Conservation (phyloP, 1,139 yeast species). For the Suhomyces terraborum region DNA sequence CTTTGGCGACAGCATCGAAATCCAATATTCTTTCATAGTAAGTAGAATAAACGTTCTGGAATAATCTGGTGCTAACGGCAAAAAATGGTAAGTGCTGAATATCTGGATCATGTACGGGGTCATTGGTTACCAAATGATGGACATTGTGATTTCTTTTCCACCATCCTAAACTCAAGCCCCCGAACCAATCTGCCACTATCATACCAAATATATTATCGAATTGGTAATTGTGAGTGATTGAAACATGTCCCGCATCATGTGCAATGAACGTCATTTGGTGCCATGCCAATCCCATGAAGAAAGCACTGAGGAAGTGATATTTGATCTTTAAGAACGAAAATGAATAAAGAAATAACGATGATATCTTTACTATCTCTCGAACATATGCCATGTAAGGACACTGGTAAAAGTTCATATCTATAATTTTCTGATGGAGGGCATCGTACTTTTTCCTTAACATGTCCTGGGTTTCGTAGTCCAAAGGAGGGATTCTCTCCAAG, state of each 20-base stretch:
- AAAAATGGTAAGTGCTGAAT: slow-evolving; percentile 91
- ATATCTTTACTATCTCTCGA: slow-evolving; percentile 65
- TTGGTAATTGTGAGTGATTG: slow-evolving; percentile 79
- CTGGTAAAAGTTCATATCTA: slow-evolving; percentile 61
- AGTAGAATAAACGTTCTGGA: slow-evolving; percentile 72
- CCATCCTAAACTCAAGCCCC: slow-evolving; percentile 93
- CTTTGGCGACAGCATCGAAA: slow-evolving; percentile 67
- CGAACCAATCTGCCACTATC: slow-evolving; percentile 72
- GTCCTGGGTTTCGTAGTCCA: slow-evolving; percentile 70
- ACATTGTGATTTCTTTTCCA: slow-evolving; percentile 94
- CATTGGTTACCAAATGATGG: slow-evolving; percentile 85
- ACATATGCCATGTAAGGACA: slow-evolving; percentile 75
- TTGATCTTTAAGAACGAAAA: slow-evolving; percentile 50
- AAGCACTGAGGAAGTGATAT: slow-evolving; percentile 59
- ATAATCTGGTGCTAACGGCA: slow-evolving; percentile 75
- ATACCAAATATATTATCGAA: slow-evolving; percentile 77
- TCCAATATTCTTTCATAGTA: slow-evolving; percentile 68
- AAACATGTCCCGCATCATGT: slow-evolving; percentile 87
- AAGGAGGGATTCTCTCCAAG: slow-evolving; percentile 55
- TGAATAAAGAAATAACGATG: slow-evolving; percentile 52
- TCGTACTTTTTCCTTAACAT: slow-evolving; percentile 58
- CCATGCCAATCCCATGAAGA: slow-evolving; percentile 77
- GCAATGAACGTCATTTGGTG: slow-evolving; percentile 87
- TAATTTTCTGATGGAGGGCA: slow-evolving; percentile 57
- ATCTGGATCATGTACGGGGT: slow-evolving; percentile 92